Evolutionary conservation across 495 filamentous ascomycete species (phyloP).

Genomic region (Durotheca rogersii): DNA sequence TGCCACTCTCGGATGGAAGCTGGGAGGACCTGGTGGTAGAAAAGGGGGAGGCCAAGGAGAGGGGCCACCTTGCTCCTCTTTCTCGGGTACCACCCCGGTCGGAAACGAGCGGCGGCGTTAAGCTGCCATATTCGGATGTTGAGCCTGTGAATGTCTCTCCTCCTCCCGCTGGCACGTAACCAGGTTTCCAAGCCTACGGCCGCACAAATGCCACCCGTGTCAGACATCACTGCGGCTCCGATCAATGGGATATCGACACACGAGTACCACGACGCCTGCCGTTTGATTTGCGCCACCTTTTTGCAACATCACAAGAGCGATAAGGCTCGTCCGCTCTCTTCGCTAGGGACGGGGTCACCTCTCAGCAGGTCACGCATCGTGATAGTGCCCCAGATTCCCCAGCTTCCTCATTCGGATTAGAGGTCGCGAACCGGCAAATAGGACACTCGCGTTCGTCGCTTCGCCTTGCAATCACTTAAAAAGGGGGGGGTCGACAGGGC

Average conservation of each 20-base stretch:
- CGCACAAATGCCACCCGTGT: neutral
- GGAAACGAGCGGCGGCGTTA: slow-evolving; percentile 12
- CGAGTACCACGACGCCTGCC: slow-evolving; percentile 17
- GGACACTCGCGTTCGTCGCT: slow-evolving; percentile 3
- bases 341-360: slow-evolving; percentile 23
- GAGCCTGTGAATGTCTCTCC: too few relatives aligned
- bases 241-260: slow-evolving; percentile 7
- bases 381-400: slow-evolving; percentile 28
- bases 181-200: slow-evolving; percentile 8
- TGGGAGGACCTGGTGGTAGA: slow-evolving; percentile 17
- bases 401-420: slow-evolving; percentile 37
- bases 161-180: too few relatives aligned
- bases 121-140: slow-evolving; percentile 20
- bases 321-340: slow-evolving; percentile 14
- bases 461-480: slow-evolving; percentile 22
- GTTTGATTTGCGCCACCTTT: slow-evolving; percentile 8
- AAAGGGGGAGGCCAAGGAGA: slow-evolving; percentile 7
- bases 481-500: slow-evolving; percentile 21
- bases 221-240: slow-evolving; percentile 24
- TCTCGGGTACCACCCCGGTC: slow-evolving; percentile 9
- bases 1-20: too few relatives aligned
- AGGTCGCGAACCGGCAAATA: slow-evolving; percentile 12
- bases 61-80: too few relatives aligned
- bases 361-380: slow-evolving; percentile 27
- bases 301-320: slow-evolving; percentile 28